Base-by-base conservation (phyloP, 164 flowering plant genomes). In the Warburgia ugandensis region DNA sequence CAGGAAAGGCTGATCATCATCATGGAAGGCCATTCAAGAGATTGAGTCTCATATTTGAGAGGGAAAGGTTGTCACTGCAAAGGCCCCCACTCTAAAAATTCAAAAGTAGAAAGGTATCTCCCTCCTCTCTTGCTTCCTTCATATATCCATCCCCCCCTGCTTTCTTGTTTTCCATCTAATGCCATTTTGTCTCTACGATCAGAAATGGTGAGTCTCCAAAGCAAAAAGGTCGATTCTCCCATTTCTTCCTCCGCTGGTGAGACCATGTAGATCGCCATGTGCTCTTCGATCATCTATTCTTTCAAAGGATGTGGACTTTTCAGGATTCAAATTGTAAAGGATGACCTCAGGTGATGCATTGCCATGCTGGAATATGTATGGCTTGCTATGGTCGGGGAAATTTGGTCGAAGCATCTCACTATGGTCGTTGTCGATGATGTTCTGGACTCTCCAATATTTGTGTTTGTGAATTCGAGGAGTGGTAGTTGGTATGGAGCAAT, bases 401-500 rank as follows among this genome's bases (percentile, higher is more conserved):
- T 90, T 29, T 53, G 49, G 41, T 23, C 52, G 2, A 74, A 74
- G 63, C 65, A 72, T 23, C 27, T 60, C 43, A 31, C 39, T 20
- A 51, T 5, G 30, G 26, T 22, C 38, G 58, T 56, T 12, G 41
- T 2, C 4, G 51, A 3, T 23, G 65, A 35, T 17, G 54, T 69
- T 0, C 78, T 83, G 1, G 80, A 72, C 43, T 31, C 65, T 1
- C 96, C 96, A 1, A 52, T 88, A 66, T 81, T 94, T 6, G 83
- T 86, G 1, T 94, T 94, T 54, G 70, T 94, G 21, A 94, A 94
- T 60, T 70, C 96, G 3, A 68, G 62, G 12, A 89, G 99, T 51
- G 99, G 99, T 4, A 97, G 99, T 0, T 65, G 97, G 0, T 70
- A 94, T 39, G 97, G 99, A 0, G 77, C 92, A 0, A 71, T 61